Conservation (phyloP, 768 basidiomycete genomes). For the Tulasnella sp. region DNA sequence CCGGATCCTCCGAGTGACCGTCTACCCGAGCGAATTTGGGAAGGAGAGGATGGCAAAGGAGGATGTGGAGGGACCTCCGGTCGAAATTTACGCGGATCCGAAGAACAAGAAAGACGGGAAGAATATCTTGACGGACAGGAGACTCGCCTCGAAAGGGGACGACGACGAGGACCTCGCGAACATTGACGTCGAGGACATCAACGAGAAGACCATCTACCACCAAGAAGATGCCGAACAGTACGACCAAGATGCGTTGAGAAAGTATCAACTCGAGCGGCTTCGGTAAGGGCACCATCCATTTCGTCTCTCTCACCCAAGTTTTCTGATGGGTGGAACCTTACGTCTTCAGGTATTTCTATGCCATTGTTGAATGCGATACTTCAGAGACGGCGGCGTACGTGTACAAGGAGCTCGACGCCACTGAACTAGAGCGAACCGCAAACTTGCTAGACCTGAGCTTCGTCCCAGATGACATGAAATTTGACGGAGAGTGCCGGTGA, state of each 20-base stretch:
- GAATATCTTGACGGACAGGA: background rate
- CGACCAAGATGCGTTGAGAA: constrained; percentile 76
- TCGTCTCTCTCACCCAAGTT: background rate
- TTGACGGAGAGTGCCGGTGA: constrained; percentile 66
- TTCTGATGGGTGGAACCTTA: background rate
- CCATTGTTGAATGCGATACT: constrained; percentile 80
- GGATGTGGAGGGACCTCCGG: constrained; percentile 82
- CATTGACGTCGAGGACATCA: constrained; percentile 42
- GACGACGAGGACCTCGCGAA: constrained; percentile 38
- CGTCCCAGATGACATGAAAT: constrained; percentile 80
- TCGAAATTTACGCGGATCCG: constrained; percentile 58
- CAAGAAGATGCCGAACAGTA: constrained; percentile 62
- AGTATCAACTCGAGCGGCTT: constrained; percentile 86
- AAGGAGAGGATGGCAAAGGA: constrained; percentile 75
- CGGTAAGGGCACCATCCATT: constrained; percentile 36
- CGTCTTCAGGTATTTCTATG: constrained; percentile 77
- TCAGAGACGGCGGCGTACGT: constrained; percentile 66
- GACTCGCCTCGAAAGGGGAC: background rate
- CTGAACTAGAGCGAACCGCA: constrained; percentile 92
- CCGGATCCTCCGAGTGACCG: constrained; percentile 56
- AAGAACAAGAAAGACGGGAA: constrained; percentile 26
- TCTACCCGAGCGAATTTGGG: constrained; percentile 93
- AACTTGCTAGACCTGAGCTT: constrained; percentile 94
- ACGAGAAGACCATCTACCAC: constrained; percentile 54
- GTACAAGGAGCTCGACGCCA: constrained; percentile 78